Evolutionary conservation across 73 alveolate species (phyloP), one percentile per base, ranked within the genome.

Genomic region (Tetrahymena borealis): DNA sequence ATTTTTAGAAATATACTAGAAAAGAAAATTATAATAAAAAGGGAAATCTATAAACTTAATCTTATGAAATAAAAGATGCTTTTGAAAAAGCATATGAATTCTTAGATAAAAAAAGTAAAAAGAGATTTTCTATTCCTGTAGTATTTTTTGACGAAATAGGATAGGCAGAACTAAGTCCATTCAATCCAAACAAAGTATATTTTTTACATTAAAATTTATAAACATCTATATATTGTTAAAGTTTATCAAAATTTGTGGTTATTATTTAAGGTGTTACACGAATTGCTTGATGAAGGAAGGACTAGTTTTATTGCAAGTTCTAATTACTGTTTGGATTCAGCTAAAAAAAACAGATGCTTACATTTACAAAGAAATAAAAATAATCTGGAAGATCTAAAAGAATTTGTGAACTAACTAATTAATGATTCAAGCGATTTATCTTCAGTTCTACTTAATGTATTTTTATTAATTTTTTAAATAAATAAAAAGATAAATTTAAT

Each of bases 341-440:
- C 97, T 36, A 96, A 96, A 95, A 92, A 94, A 42, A 96, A 96
- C 79, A 95, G 98, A 91, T 96, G 95, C 91, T 90, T 95, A 92
- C 95, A 94, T 20, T 90, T 96, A 42, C 91, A 97, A 32, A 94
- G 96, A 39, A 93, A 97, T 18, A 97, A 96, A 78, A 95, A 93
- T 90, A 94, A 91, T 79, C 90, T 90, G 31, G 96, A 96, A 78
- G 98, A 96, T 39, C 95, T 96, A 15, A 5, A 41, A 15, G 78
- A 41, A 15, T 41, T 41, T 41, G 20, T 41, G 4, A 41, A 41
- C 78, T 41, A 41, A 41, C n/a, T 41, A 41, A 32, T 41, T 15
- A 4, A 41, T 15, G 12, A 7, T 7, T 5, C 11, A 15, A n/a
- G n/a, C n/a, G n/a, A n/a, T n/a, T n/a, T n/a, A n/a, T n/a, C n/a